Conservation (phyloP, 345 rosid species). For the Conringia planisiliqua region DNA sequence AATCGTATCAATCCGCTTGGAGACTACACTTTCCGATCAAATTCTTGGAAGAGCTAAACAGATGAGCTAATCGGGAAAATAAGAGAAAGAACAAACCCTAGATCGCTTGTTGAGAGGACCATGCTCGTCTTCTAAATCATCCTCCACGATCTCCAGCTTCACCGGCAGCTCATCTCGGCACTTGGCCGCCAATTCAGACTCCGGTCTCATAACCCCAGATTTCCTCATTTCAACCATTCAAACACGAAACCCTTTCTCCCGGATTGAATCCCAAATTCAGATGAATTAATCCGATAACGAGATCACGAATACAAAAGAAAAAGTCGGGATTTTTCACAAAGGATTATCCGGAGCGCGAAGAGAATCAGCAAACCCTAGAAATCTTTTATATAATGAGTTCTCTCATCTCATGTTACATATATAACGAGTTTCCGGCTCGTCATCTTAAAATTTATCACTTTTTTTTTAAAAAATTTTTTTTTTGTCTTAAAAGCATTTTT, state of each 20-base stretch:
- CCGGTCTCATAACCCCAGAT: slow-evolving; percentile 53
- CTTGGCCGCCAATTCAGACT: slow-evolving; percentile 41
- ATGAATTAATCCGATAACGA: background rate
- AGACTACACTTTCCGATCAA: background rate
- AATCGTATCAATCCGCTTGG: background rate
- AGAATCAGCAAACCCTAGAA: slow-evolving; percentile 36
- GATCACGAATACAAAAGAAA: background rate
- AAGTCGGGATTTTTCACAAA: background rate
- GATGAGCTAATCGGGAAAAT: slow-evolving; percentile 35
- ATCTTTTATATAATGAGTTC: no score
- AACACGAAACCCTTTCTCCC: background rate
- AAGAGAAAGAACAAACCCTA: slow-evolving; percentile 42
- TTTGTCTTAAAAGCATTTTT: no score
- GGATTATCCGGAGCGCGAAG: slow-evolving; percentile 17
- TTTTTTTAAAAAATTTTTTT: no score
- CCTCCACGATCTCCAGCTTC: slow-evolving; percentile 79
- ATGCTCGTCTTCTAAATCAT: slow-evolving; percentile 63
- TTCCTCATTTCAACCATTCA: slow-evolving; percentile 82
- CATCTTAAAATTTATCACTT: no score
- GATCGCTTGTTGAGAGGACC: slow-evolving; percentile 75
- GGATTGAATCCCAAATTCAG: background rate
- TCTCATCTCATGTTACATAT: no score
- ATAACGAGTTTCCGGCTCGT: no score
- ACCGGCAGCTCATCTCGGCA: slow-evolving; percentile 57
- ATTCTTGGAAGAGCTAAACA: background rate